Percentiles rank a stretch among this genome's conserved stretches.
phyloP scores from a whole-genome alignment of 1,284 basidiomycete genomes.

The Inonotus obliquus region DNA sequence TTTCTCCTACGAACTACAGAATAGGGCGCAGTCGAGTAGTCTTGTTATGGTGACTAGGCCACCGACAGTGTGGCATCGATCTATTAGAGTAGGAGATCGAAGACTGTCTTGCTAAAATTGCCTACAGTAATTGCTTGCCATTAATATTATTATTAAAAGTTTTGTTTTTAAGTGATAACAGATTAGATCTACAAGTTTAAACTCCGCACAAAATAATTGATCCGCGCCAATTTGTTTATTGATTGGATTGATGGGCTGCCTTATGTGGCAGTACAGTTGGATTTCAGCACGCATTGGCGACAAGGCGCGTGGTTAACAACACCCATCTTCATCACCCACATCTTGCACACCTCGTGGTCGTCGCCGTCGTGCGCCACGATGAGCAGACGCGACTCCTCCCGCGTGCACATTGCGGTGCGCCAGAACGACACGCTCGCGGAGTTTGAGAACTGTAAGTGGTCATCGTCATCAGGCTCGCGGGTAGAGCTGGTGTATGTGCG shows the following conservation, averaged over 20 bases:
- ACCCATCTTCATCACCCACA: neutral
- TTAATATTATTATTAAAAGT: no score
- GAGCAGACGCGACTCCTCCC: constrained; percentile 72
- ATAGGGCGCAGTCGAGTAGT: neutral
- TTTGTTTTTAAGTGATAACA: no score
- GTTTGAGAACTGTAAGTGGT: constrained; percentile 72
- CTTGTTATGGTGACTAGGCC: neutral
- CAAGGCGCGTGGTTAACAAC: constrained; percentile 4
- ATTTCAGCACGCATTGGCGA: neutral
- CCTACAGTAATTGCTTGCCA: no score
- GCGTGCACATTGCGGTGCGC: constrained; percentile 57
- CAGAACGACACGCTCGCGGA: constrained; percentile 77
- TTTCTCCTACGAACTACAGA: neutral
- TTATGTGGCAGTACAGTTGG: neutral
- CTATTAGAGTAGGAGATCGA: neutral
- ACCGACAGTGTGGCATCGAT: constrained; percentile 9
- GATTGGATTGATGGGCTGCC: neutral
- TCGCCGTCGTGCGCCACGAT: constrained; percentile 34
- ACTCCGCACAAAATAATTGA: neutral
- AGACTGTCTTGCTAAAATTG: neutral
- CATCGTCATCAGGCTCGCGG: neutral
- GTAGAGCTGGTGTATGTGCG: neutral
- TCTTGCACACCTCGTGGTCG: neutral
- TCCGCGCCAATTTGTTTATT: neutral
- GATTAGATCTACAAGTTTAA: neutral